Base-by-base conservation (phyloP, 805 yeast genomes). In the Blastobotrys peoriensis region DNA sequence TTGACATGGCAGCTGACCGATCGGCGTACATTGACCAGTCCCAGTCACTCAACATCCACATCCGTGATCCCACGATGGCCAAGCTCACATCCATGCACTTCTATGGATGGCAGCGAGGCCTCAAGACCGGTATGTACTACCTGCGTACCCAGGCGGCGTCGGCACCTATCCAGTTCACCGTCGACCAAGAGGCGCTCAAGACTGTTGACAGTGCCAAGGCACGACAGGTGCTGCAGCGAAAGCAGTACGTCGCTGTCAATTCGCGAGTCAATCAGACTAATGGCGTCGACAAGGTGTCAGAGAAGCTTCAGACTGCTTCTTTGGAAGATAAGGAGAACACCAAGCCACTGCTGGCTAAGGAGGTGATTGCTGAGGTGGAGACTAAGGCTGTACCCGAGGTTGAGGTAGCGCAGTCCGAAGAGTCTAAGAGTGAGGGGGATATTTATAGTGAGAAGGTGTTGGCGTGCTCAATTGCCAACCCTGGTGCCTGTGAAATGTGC, bases 111-210 rank as follows among this genome's bases (percentile, higher is more conserved):
- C 85, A 86, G 73, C 87, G 85, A 72, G 98, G 98, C 49, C 76
- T 93, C 63, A 93, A 93, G 76, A 93, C 98, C 3, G 98, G 98
- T 60, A 91, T 93, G 94, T 93, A 93, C 74, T 93, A 93, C 68
- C 73, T 93, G 65, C 82, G 98, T 68, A 91, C 98, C 8, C 95
- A 86, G 74, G 96, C 98, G 49, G 98, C 98, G 17, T 78, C 96
- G 36, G 85, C 95, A 41, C 97, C 98, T 39, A 93, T 93, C 61
- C 95, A 91, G 70, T 91, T 88, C 66, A 84, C 93, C 15, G 74
- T 83, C 43, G 86, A 79, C 54, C 75, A 70, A 56, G 70, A 65
- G 51, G 62, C 71, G 21, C 55, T 69, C 44, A 65, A 69, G 44
- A 42, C 46, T 33, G 36, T 34, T 34, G 57, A 53, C 38, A 44